Evolutionary conservation across 1,139 yeast genomes (phyloP).

Genomic region (Meyerozyma elateridarum): DNA sequence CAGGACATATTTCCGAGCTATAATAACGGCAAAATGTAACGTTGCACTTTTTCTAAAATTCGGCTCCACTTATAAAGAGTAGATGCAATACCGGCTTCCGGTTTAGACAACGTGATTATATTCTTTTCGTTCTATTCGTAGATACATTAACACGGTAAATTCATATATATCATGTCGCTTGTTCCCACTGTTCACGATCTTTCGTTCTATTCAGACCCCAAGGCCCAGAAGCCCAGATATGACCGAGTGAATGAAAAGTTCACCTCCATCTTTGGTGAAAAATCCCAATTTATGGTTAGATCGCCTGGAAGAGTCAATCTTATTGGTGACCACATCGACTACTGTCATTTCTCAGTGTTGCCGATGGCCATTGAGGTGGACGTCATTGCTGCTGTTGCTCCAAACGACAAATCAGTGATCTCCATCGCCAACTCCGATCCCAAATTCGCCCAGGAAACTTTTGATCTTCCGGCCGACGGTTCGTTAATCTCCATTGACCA

Average conservation of each 20-base stretch:
- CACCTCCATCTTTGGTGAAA: conserved; percentile 15
- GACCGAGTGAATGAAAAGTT: conserved; percentile 19
- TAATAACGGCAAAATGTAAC: too few relatives aligned
- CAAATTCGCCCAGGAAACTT: conserved; percentile 21
- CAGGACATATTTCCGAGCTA: too few relatives aligned
- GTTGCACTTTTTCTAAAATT: too few relatives aligned
- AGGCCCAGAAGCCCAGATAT: conserved; percentile 24
- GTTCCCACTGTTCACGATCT: conserved; percentile 34
- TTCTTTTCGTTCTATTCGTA: too few relatives aligned
- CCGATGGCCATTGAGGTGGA: conserved; percentile 77
- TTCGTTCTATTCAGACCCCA: conserved; percentile 30
- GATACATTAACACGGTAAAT: too few relatives aligned
- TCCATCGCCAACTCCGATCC: conserved; percentile 40
- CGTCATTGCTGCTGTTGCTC: conserved; percentile 51
- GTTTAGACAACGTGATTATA: too few relatives aligned
- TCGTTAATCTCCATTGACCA: conserved; percentile 44
- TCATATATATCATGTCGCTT: conserved; percentile 7
- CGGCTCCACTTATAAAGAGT: too few relatives aligned
- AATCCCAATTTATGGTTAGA: conserved; percentile 47
- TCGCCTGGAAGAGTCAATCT: conserved; percentile 75
- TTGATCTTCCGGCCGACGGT: conserved; percentile 41
- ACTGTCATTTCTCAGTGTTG: conserved; percentile 60
- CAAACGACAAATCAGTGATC: conserved; percentile 25
- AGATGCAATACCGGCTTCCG: too few relatives aligned
- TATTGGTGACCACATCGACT: conserved; percentile 75